Evolutionary conservation across 257 asterid genomes (phyloP).

Genomic region (Jasminum sambac): DNA sequence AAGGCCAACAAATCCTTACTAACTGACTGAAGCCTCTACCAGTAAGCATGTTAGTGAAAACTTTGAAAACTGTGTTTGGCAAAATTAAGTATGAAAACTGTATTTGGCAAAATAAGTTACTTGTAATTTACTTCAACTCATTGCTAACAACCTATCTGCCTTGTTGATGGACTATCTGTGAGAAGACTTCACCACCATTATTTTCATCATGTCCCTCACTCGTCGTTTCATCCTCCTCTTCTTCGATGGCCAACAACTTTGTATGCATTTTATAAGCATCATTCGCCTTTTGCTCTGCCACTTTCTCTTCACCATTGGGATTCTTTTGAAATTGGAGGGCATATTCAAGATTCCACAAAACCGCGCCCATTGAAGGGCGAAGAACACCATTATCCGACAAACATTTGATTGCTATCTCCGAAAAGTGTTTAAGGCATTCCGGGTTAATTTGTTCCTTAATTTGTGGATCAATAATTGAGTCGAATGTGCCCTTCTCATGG

Average conservation of each 20-base stretch:
- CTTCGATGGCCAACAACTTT: slow-evolving; percentile 23
- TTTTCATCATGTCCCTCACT: slow-evolving; percentile 11
- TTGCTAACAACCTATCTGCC: background rate
- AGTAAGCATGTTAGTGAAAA: background rate
- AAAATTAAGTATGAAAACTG: background rate
- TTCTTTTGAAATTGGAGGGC: slow-evolving; percentile 33
- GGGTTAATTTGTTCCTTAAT: slow-evolving; percentile 26
- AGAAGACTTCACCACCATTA: background rate
- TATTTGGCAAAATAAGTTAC: no score
- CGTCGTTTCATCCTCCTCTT: slow-evolving; percentile 15
- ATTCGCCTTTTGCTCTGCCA: slow-evolving; percentile 35
- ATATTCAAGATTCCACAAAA: slow-evolving; percentile 46
- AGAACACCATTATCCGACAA: slow-evolving; percentile 40
- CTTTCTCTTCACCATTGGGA: slow-evolving; percentile 27
- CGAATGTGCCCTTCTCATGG: slow-evolving; percentile 23
- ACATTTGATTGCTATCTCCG: slow-evolving; percentile 35
- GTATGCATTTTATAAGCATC: slow-evolving; percentile 37
- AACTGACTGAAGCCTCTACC: background rate
- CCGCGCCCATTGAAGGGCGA: slow-evolving; percentile 50
- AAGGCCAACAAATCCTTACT: background rate
- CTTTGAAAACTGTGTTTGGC: background rate
- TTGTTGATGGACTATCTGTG: background rate
- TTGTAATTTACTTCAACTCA: background rate
- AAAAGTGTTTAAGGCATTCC: slow-evolving; percentile 35
- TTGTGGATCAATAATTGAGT: slow-evolving; percentile 33